Evolutionary conservation across 768 basidiomycete genomes (phyloP).

Genomic region (Naganishia randhawae): DNA sequence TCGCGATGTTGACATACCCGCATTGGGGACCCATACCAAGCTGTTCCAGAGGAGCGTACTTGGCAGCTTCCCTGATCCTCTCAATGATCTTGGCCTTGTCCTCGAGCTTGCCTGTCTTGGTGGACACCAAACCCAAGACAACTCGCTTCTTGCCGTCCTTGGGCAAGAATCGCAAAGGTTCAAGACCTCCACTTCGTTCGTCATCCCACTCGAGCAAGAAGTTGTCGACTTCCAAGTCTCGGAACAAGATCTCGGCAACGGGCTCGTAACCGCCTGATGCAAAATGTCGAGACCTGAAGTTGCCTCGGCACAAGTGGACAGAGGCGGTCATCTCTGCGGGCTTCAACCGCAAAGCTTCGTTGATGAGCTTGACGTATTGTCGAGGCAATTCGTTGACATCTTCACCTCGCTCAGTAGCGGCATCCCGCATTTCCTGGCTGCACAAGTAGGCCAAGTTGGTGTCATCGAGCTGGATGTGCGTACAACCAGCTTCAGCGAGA

Average conservation of each 20-base stretch:
- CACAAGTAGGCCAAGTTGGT: slow-evolving; percentile 34
- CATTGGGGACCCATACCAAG: slow-evolving; percentile 39
- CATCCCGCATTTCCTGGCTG: slow-evolving; percentile 27
- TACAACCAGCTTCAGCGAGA: slow-evolving; percentile 28
- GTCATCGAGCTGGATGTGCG: slow-evolving; percentile 30
- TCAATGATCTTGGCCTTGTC: slow-evolving; percentile 37
- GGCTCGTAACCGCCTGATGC: slow-evolving; percentile 33
- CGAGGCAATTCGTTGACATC: slow-evolving; percentile 27
- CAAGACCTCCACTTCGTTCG: slow-evolving; percentile 29
- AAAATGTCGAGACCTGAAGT: slow-evolving; percentile 30
- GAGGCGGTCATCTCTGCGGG: slow-evolving; percentile 28
- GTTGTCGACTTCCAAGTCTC: slow-evolving; percentile 29
- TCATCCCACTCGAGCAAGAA: slow-evolving; percentile 31
- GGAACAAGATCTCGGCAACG: slow-evolving; percentile 30
- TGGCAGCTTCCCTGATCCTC: slow-evolving; percentile 36
- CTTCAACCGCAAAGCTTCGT: slow-evolving; percentile 25
- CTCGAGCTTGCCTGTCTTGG: slow-evolving; percentile 39
- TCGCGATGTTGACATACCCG: slow-evolving; percentile 28
- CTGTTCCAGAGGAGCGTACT: slow-evolving; percentile 39
- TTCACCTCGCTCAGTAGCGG: slow-evolving; percentile 26
- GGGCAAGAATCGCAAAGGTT: slow-evolving; percentile 32
- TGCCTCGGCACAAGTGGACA: slow-evolving; percentile 31
- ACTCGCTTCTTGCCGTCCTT: slow-evolving; percentile 35
- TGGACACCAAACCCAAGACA: slow-evolving; percentile 36
- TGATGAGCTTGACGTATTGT: slow-evolving; percentile 32